Percentiles rank a stretch among this genome's conserved stretches.
These are phyloP conservation scores for Chaetomium sp. DNA, from an alignment of 2,329 filamentous ascomycete genomes.

Conservation along the genomic window DNA sequence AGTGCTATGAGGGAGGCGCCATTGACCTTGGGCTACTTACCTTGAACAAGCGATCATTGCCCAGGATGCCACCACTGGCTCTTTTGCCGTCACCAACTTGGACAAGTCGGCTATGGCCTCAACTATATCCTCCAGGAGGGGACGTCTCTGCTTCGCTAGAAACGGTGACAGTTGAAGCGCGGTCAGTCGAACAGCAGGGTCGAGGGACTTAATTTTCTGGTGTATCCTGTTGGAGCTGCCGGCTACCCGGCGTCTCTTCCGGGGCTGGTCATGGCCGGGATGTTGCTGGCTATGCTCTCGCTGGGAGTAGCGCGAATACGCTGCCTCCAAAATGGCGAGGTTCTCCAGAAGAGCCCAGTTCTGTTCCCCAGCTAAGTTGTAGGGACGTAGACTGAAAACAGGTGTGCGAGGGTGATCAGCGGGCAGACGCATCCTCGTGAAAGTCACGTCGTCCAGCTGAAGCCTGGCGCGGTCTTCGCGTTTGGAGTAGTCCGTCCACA, in stretches of 20 bases:
- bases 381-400: conserved; percentile 48
- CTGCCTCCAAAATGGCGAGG: conserved; percentile 50
- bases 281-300: conserved; percentile 19
- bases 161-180: conserved; percentile 55
- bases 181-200: conserved; percentile 41
- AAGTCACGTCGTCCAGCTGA: conserved; percentile 69
- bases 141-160: conserved; percentile 40
- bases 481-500: conserved; percentile 74
- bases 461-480: conserved; percentile 65
- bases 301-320: conserved; percentile 32
- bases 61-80: conserved; percentile 64
- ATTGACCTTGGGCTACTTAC: conserved; percentile 38
- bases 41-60: conserved; percentile 75
- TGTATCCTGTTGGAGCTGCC: conserved; percentile 40
- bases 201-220: conserved; percentile 40
- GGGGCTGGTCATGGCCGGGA: conserved; percentile 38
- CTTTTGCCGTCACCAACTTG: conserved; percentile 61
- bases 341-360: conserved; percentile 55
- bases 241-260: conserved; percentile 45
- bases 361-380: conserved; percentile 49
- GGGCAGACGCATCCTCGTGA: conserved; percentile 41
- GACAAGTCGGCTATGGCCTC: conserved; percentile 53
- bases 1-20: conserved; percentile 1
- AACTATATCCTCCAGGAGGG: conserved; percentile 46
- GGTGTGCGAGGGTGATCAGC: conserved; percentile 40